Base-by-base conservation (phyloP, 768 basidiomycete genomes). In the Pholiota conissans region DNA sequence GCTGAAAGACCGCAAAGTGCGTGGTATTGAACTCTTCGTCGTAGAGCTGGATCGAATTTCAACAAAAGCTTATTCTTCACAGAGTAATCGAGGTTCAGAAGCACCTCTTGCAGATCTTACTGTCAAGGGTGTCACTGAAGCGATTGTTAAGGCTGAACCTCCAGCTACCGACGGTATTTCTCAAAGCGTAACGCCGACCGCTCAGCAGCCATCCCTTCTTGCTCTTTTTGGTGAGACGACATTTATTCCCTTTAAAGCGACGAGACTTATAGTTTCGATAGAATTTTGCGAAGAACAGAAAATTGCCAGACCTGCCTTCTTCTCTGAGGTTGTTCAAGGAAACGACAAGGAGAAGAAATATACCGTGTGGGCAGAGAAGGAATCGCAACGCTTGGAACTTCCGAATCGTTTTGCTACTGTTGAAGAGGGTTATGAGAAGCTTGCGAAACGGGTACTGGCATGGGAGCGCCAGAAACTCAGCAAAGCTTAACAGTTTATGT, bases 281-380 rank as follows among this genome's bases (percentile, higher is more conserved):
- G 67, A 64, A 49, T 68, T 65, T 40, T 69, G 67, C 49, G 60
- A 57, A 11, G 57, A 64, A 26, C 55, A 58, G 54, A 9, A 52
- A 59, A 30, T 66, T 5, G 61, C 68, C 3, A 61, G 48, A 9
- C 79, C 80, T 0, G 64, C 65, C 56, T 75, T 80, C 52, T 66
- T 71, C 45, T 61, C 74, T 48, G 66, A 71, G 60, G 53, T 56
- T 27, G 60, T 69, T 14, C 51, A 61, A 22, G 64, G 67, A 37
- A 64, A 65, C 32, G 65, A 63, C 14, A 70, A 66, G 45, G 65
- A 63, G 26, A 71, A 65, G 20, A 59, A 52, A 52, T 76, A 72
- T 52, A 76, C 72, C 30, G 78, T 79, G 4, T 82, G 80, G 80
- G 74, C 80, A n/a, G 69, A 78, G 56, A 73, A 80, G 39, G 77